Evolutionary conservation across 1,284 basidiomycete species (phyloP).

Genomic region (Serendipita sp.): DNA sequence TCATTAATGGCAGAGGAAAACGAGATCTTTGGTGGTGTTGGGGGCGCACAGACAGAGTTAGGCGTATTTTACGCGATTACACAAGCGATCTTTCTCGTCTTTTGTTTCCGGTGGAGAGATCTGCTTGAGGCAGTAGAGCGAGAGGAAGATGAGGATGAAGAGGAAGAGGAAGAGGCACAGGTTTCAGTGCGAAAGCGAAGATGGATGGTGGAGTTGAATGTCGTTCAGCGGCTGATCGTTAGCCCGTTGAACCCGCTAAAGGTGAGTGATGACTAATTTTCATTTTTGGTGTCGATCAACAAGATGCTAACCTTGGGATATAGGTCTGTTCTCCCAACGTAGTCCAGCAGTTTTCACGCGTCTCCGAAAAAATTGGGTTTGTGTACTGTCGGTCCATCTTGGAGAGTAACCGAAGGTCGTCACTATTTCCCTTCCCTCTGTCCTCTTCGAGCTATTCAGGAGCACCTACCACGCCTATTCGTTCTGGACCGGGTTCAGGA

Average conservation of each 20-base stretch:
- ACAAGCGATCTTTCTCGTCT: constrained; percentile 91
- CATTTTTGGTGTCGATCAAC: not conserved
- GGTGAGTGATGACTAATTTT: constrained; percentile 27
- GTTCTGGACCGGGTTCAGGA: not conserved
- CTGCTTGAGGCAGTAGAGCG: constrained; percentile 46
- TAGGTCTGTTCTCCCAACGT: constrained; percentile 83
- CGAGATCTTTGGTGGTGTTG: constrained; percentile 5
- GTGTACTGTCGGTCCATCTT: constrained; percentile 92
- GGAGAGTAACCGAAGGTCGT: constrained; percentile 64
- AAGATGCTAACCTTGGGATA: not conserved
- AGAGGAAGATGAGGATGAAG: constrained; percentile 36
- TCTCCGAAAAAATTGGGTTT: constrained; percentile 84
- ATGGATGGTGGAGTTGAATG: constrained; percentile 76
- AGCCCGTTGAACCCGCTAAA: constrained; percentile 84
- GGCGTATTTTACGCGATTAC: constrained; percentile 85
- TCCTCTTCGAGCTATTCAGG: constrained; percentile 13
- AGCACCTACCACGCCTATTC: not conserved
- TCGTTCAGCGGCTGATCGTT: constrained; percentile 70
- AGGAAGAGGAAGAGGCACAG: constrained; percentile 28
- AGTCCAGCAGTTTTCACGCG: constrained; percentile 85
- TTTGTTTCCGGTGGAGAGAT: constrained; percentile 95
- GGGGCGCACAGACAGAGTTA: constrained; percentile 31
- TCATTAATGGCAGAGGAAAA: constrained; percentile 11
- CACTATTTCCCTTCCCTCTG: constrained; percentile 9
- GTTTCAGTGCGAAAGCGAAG: constrained; percentile 26